Evolutionary conservation across 1,284 basidiomycete species (phyloP).

Genomic region (Trichosporon faecale): DNA sequence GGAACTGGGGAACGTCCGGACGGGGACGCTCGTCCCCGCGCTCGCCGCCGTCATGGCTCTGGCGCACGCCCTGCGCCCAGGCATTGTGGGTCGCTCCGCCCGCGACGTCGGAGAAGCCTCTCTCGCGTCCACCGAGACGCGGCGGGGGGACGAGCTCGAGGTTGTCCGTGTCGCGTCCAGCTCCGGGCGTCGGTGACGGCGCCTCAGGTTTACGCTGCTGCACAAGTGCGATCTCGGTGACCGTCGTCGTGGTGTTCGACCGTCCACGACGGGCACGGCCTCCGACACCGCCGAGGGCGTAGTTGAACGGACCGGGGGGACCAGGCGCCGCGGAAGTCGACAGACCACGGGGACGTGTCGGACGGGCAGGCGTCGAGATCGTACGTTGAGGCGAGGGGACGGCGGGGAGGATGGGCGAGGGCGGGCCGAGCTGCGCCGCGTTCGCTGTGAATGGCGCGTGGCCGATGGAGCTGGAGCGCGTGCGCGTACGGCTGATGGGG

Average conservation of each 20-base stretch:
- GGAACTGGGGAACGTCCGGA: constrained; percentile 12
- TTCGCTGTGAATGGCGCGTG: constrained; percentile 45
- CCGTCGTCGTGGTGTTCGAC: constrained; percentile 14
- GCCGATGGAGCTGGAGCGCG: constrained; percentile 14
- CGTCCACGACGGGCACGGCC: constrained; percentile 43
- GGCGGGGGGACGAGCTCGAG: background rate
- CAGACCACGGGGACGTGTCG: constrained; percentile 25
- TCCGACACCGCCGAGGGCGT: constrained; percentile 50
- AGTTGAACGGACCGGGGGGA: constrained; percentile 30
- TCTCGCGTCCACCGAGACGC: background rate
- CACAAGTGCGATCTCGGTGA: background rate
- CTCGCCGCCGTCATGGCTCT: background rate
- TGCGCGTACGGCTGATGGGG: constrained; percentile 10
- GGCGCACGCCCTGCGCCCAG: background rate
- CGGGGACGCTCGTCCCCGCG: background rate
- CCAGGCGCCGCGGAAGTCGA: constrained; percentile 23
- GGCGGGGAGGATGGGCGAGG: constrained; percentile 11
- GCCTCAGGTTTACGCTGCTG: background rate
- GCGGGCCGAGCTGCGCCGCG: constrained; percentile 26
- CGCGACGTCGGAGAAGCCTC: background rate
- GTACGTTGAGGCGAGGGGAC: background rate
- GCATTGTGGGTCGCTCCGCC: constrained; percentile 6
- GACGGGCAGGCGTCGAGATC: background rate
- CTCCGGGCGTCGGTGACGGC: background rate
- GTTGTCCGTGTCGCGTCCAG: background rate